Percentiles rank a stretch among this genome's conserved stretches.
Evolutionary conservation across 2,329 filamentous ascomycete species (phyloP).

Genomic region (Tolypocladium cylindrosporum): DNA sequence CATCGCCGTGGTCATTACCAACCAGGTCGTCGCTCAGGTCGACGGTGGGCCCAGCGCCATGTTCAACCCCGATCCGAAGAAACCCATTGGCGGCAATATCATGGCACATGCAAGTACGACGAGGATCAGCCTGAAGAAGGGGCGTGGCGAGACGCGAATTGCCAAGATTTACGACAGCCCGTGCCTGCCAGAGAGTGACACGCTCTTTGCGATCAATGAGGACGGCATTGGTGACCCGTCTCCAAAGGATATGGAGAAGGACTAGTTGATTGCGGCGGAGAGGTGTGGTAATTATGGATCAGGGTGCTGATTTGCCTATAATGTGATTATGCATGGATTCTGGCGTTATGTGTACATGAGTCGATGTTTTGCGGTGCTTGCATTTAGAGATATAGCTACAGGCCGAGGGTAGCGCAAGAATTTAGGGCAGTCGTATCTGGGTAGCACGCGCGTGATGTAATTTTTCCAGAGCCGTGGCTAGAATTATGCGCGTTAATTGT

Average conservation of each 20-base stretch:
- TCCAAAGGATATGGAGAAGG: constrained; percentile 91
- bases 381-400: not conserved
- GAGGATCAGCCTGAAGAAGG: constrained; percentile 89
- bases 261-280: constrained; percentile 27
- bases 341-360: constrained; percentile 18
- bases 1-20: constrained; percentile 96
- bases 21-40: constrained; percentile 96
- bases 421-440: not conserved
- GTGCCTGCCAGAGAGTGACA: constrained; percentile 92
- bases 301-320: not conserved
- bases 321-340: constrained; percentile 12
- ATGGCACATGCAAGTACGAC: constrained; percentile 97
- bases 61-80: constrained; percentile 99
- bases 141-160: constrained; percentile 85
- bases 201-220: constrained; percentile 92
- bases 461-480: not conserved
- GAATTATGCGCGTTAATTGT: not conserved
- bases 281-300: constrained; percentile 5
- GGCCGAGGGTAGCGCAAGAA: not conserved
- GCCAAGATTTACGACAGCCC: constrained; percentile 99
- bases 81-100: constrained; percentile 97
- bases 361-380: not conserved
- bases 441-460: not conserved
- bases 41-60: constrained; percentile 93
- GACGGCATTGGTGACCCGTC: constrained; percentile 93